Base-by-base conservation (phyloP, 1,139 yeast species). In the Geotrichum fermentans region DNA sequence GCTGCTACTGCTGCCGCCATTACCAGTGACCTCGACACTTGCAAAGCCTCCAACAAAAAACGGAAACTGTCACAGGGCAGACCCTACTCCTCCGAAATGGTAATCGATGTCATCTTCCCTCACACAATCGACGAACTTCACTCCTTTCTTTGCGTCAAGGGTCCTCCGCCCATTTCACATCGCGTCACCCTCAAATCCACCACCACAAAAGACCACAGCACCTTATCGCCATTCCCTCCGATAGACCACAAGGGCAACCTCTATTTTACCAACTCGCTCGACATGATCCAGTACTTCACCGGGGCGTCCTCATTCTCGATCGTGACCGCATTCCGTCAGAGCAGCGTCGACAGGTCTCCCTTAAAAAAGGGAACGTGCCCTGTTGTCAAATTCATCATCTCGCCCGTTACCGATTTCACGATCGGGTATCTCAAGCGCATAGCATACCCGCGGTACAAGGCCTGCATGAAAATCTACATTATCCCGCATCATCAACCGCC, bases 361-460 rank as follows among this genome's bases (percentile, higher is more conserved):
- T 39, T 34, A 26, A 50, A 50, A 29, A 40, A 33, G 30, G 53
- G 53, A n/a, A 50, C 53, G 6, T 50, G 53, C 32, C 53, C 53
- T n/a, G 53, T 50, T 3, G 46, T 50, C 35, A 50, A 50, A 35
- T 50, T 50, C 28, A 38, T 28, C 24, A 35, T 50, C 17, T 43
- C 53, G 1, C 53, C 53, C 3, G 49, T 50, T 10, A 34, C 40
- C 13, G 50, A 50, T 26, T 50, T 26, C 22, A 38, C 47, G 10
- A 36, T 50, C 17, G 49, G 44, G 36, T 50, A 34, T 33, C 40
- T 50, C 34, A 50, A 50, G 34, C 43, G 50, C 32, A 50, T 50
- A 45, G 53, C 53, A 3, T 47, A 47, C 39, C 53, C 53, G 13
- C 45, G 53, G 18, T 50, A 50, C 44, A 50, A 50, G 24, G 53